phyloP scores from a whole-genome alignment of 495 filamentous ascomycete genomes.

The Daldinia decipiens region DNA sequence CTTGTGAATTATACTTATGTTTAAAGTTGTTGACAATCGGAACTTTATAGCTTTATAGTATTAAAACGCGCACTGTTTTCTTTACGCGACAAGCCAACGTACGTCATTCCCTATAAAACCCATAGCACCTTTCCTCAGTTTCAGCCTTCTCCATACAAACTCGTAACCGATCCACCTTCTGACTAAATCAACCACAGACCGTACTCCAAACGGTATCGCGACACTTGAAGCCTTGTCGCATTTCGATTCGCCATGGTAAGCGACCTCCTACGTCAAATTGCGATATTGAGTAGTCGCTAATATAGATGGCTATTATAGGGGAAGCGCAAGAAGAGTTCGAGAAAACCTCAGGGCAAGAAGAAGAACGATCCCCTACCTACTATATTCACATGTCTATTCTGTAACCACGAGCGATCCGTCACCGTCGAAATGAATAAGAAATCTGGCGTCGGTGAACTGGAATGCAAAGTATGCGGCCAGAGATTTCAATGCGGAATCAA shows the following conservation, averaged over 20 bases:
- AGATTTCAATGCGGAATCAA: conserved; percentile 91
- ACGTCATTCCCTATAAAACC: conserved; percentile 20
- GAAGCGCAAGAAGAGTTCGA: conserved; percentile 94
- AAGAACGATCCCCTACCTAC: conserved; percentile 91
- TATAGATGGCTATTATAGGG: conserved; percentile 60
- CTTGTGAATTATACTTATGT: not conserved
- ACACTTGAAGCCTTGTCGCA: not conserved
- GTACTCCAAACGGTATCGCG: not conserved
- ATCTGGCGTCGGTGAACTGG: conserved; percentile 79
- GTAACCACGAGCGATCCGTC: conserved; percentile 94
- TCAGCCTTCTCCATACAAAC: not conserved
- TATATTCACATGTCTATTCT: conserved; percentile 95
- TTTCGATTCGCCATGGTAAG: conserved; percentile 21
- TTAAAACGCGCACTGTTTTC: conserved; percentile 9
- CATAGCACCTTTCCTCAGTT: not conserved
- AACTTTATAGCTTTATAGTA: not conserved
- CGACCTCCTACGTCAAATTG: not conserved
- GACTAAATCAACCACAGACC: not conserved
- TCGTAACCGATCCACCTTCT: conserved; percentile 3
- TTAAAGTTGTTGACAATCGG: not conserved
- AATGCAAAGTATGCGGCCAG: conserved; percentile 94
- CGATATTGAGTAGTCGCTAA: not conserved
- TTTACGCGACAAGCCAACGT: not conserved
- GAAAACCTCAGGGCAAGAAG: conserved; percentile 82
- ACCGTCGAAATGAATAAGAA: conserved; percentile 93